Conservation (phyloP, 2,329 filamentous ascomycete species). For the Bertia moriformis region DNA sequence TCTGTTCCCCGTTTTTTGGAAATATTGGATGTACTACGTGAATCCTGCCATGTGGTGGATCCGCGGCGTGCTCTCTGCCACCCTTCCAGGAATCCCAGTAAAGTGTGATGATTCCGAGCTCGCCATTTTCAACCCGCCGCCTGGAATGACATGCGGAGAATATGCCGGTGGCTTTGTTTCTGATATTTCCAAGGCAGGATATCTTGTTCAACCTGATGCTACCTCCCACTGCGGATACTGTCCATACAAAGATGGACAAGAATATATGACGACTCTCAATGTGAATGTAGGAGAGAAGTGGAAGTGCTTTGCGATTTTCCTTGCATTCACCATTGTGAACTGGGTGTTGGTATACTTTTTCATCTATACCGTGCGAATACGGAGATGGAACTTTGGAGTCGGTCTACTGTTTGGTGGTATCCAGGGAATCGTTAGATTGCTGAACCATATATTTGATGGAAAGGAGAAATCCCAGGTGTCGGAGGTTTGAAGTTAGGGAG, state of each 20-base stretch:
- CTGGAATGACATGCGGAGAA: constrained; percentile 34
- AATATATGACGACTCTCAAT: constrained; percentile 23
- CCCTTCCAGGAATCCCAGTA: constrained; percentile 29
- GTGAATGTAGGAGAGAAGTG: background rate
- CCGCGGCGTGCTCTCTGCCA: constrained; percentile 51
- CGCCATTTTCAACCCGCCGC: constrained; percentile 34
- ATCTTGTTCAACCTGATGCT: constrained; percentile 24
- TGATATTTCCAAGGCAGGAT: constrained; percentile 31
- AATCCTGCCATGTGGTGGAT: constrained; percentile 63
- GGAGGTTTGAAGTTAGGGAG: too few species aligned
- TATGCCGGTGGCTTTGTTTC: constrained; percentile 40
- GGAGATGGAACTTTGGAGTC: too few species aligned
- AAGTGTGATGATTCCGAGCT: constrained; percentile 29
- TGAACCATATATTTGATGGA: too few species aligned
- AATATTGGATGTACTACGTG: constrained; percentile 57
- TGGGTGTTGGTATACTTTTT: background rate
- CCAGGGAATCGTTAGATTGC: too few species aligned
- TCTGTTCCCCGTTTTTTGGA: constrained; percentile 55
- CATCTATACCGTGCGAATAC: too few species aligned
- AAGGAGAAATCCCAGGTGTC: too few species aligned
- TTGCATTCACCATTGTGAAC: background rate
- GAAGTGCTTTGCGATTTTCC: background rate
- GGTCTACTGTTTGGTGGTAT: too few species aligned
- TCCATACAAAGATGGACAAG: constrained; percentile 39
- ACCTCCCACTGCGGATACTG: constrained; percentile 39